Conservation (phyloP, 2,329 filamentous ascomycete species). For the Chlorencoelia australis region DNA sequence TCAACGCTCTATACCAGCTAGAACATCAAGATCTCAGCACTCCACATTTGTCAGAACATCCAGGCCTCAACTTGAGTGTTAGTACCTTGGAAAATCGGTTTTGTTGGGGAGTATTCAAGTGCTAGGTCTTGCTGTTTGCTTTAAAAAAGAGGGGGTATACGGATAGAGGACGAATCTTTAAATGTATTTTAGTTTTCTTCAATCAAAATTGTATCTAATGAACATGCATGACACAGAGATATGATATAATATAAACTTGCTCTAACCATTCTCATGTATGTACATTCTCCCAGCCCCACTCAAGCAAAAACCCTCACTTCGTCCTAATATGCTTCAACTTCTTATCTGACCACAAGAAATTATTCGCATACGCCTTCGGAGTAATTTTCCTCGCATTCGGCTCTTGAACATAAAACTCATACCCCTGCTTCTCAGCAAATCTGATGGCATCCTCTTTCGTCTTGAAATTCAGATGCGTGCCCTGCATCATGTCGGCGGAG, state of each 20-base stretch:
- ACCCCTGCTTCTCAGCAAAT: constrained; percentile 97
- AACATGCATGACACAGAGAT: too few relatives aligned
- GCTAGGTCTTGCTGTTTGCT: too few relatives aligned
- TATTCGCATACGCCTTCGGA: constrained; percentile 94
- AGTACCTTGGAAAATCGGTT: too few relatives aligned
- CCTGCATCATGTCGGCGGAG: constrained; percentile 89
- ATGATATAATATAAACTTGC: neutral
- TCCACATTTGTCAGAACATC: too few relatives aligned
- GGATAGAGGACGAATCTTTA: too few relatives aligned
- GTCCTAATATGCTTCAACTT: constrained; percentile 83
- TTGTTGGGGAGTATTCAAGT: too few relatives aligned
- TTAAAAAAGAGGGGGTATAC: too few relatives aligned
- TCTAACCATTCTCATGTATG: constrained; percentile 1
- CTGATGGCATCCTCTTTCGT: constrained; percentile 87
- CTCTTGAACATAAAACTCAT: constrained; percentile 98
- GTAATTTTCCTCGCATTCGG: constrained; percentile 78
- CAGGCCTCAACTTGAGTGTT: too few relatives aligned
- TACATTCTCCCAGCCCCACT: constrained; percentile 2
- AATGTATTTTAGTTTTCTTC: too few relatives aligned
- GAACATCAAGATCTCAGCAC: too few relatives aligned
- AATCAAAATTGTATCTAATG: too few relatives aligned
- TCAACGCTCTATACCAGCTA: too few relatives aligned
- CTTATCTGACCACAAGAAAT: constrained; percentile 76
- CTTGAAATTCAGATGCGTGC: constrained; percentile 82
- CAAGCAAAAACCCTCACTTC: constrained; percentile 44